Conservation (phyloP, 371 early-diverging fungal genomes). For the Actinomucor elegans region DNA sequence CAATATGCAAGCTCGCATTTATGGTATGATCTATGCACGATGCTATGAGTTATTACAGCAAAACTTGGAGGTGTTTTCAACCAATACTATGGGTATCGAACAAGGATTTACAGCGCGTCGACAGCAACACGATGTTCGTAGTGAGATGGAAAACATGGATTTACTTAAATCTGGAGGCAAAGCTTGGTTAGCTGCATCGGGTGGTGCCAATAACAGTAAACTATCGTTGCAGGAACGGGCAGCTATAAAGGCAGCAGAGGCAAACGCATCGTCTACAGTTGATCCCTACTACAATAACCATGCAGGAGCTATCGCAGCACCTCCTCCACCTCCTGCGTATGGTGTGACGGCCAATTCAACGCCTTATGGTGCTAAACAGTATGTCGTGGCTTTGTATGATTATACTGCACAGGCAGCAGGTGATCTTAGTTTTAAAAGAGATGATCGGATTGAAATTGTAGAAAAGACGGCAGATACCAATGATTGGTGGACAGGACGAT, state of each 20-base stretch:
- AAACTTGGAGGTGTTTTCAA: constrained; percentile 26
- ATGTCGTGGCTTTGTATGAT: constrained; percentile 69
- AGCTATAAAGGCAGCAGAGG: constrained; percentile 10
- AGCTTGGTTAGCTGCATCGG: constrained; percentile 40
- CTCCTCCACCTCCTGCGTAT: constrained; percentile 25
- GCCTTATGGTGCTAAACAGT: background rate
- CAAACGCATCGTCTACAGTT: background rate
- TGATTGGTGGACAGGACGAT: constrained; percentile 79
- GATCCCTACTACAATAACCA: background rate
- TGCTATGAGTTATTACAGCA: constrained; percentile 43
- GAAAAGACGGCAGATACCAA: constrained; percentile 56
- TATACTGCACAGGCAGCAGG: constrained; percentile 70
- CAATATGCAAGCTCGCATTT: constrained; percentile 66
- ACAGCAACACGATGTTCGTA: constrained; percentile 23
- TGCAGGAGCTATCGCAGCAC: background rate
- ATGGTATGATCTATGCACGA: constrained; percentile 48
- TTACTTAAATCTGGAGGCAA: constrained; percentile 39
- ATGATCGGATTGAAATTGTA: constrained; percentile 70
- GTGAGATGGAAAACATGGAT: constrained; percentile 36
- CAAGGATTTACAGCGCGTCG: constrained; percentile 31
- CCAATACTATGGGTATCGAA: constrained; percentile 33
- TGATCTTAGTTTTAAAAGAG: constrained; percentile 66
- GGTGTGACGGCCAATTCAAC: constrained; percentile 4
- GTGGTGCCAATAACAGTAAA: constrained; percentile 28
- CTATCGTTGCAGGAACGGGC: constrained; percentile 35